Conservation (phyloP, 2,329 filamentous ascomycete genomes). For the Sphaceloma murrayae region DNA sequence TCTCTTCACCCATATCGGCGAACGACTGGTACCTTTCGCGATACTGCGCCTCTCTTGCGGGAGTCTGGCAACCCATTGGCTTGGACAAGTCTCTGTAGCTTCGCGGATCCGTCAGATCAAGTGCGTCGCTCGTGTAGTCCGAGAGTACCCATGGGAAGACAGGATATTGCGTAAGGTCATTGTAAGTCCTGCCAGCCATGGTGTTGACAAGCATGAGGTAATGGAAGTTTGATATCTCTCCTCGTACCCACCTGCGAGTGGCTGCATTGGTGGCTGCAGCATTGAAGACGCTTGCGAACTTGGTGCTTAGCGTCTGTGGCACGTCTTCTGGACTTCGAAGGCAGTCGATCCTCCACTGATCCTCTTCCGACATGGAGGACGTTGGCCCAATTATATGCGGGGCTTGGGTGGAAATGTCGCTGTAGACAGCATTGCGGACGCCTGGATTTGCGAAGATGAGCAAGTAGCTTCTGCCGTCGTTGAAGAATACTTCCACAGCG, state of each 20-base stretch:
- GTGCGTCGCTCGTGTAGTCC: conserved; percentile 87
- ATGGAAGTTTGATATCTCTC: conserved; percentile 96
- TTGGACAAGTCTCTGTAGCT: conserved; percentile 87
- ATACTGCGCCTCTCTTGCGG: conserved; percentile 66
- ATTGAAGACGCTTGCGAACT: conserved; percentile 87
- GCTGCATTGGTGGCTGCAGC: conserved; percentile 71
- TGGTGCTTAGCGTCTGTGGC: conserved; percentile 65
- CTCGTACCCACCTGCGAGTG: conserved; percentile 81
- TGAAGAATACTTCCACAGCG: conserved; percentile 94
- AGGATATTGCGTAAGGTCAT: conserved; percentile 94
- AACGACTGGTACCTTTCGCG: conserved; percentile 77
- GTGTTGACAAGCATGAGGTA: conserved; percentile 98
- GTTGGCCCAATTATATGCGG: conserved; percentile 56
- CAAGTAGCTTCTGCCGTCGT: conserved; percentile 89
- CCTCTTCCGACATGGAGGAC: conserved; percentile 60
- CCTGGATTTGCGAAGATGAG: conserved; percentile 69
- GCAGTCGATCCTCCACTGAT: conserved; percentile 84
- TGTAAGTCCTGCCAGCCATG: conserved; percentile 92
- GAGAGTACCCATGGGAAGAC: conserved; percentile 97
- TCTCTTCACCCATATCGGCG: conserved; percentile 74
- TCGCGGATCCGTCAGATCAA: conserved; percentile 74
- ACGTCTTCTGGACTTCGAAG: conserved; percentile 58
- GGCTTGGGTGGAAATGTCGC: conserved; percentile 65
- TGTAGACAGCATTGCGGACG: conserved; percentile 70
- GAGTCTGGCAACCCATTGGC: conserved; percentile 88